A percentile compares a stretch with the other conserved stretches of the same genome.
Conservation (phyloP, 257 asterid genomes). For the Solanum chiquidenum region DNA sequence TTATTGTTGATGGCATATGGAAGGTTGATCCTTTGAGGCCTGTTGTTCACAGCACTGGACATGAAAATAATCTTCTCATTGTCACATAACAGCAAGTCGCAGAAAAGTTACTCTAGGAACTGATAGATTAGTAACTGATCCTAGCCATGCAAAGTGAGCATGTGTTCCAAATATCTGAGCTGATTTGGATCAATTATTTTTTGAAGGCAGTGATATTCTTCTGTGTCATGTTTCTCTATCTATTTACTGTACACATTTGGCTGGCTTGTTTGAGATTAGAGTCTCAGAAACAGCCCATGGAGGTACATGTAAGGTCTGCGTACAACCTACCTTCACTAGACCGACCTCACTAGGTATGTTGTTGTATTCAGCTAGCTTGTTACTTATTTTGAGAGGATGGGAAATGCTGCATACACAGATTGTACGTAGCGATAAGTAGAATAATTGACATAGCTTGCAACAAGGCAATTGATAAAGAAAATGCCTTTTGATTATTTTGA, state of each 20-base stretch:
- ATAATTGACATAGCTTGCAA: not conserved
- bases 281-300: rapidly evolving
- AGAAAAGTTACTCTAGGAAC: not conserved
- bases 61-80: conserved; percentile 60
- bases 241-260: not conserved
- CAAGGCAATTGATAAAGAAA: not conserved
- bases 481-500: not conserved
- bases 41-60: conserved; percentile 37
- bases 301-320: not conserved
- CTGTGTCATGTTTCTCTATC: not conserved
- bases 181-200: not conserved
- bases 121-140: not conserved
- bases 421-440: not conserved
- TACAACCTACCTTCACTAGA: not conserved
- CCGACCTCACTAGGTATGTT: not conserved
- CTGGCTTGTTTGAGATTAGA: not conserved
- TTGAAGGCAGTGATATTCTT: not conserved
- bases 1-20: conserved; percentile 88
- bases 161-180: not conserved
- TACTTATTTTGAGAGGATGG: not conserved
- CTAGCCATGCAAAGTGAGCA: not conserved
- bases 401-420: not conserved
- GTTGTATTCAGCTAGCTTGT: not conserved
- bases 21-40: conserved; percentile 73
- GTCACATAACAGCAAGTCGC: conserved; percentile 19